Evolutionary conservation across 1,139 yeast species (phyloP).

Genomic region (Saccharomyces hybrid): DNA sequence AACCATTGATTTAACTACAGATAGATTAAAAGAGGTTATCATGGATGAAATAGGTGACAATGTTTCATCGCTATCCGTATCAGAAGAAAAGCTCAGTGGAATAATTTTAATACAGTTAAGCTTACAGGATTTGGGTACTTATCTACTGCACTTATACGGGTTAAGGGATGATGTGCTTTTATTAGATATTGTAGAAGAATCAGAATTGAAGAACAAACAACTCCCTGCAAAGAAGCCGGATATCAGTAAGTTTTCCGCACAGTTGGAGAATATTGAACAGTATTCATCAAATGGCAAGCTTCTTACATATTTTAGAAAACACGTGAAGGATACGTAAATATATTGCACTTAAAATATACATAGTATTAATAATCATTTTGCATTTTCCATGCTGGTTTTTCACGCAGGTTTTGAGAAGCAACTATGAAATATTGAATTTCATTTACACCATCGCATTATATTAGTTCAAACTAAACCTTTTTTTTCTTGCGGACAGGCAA

Average conservation of each 20-base stretch:
- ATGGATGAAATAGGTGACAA: constrained; percentile 11
- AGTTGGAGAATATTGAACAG: not conserved
- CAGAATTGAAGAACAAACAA: constrained; percentile 12
- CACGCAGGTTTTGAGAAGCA: too few species aligned
- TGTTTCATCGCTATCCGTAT: not conserved
- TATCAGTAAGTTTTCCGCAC: not conserved
- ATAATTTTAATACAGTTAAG: constrained; percentile 8
- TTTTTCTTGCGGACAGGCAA: not conserved
- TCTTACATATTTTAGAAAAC: not conserved
- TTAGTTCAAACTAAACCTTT: not conserved
- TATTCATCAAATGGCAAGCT: not conserved
- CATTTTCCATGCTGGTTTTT: not conserved
- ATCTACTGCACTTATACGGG: constrained; percentile 13
- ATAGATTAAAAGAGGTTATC: constrained; percentile 22
- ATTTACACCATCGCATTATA: not conserved
- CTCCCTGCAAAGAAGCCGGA: constrained; percentile 3
- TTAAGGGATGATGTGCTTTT: constrained; percentile 11
- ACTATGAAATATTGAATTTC: not conserved
- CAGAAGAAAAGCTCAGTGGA: not conserved
- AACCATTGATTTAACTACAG: constrained; percentile 18
- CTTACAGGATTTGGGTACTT: constrained; percentile 10
- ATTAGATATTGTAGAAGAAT: constrained; percentile 9
- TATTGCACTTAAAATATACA: not conserved
- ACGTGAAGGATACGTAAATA: not conserved
- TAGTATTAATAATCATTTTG: not conserved